Conservation (phyloP, 2,329 filamentous ascomycete genomes). For the Coleophoma cylindrospora region DNA sequence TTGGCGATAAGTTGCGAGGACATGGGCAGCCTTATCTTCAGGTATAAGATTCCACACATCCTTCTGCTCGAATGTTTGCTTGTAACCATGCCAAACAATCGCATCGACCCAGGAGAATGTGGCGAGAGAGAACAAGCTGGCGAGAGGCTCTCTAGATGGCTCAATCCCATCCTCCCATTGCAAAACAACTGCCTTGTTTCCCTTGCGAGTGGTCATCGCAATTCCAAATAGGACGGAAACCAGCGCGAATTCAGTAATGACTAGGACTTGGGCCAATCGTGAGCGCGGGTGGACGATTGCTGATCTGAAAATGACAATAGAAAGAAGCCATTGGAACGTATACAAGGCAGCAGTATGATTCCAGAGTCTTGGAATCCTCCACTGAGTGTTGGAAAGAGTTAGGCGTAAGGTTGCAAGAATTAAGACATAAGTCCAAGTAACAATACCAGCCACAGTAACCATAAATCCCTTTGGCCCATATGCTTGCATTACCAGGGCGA, state of each 20-base stretch:
- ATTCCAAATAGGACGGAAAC: constrained; percentile 70
- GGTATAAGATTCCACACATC: constrained; percentile 90
- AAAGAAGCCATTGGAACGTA: constrained; percentile 73
- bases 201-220: constrained; percentile 78
- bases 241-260: constrained; percentile 70
- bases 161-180: constrained; percentile 87
- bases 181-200: constrained; percentile 82
- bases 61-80: constrained; percentile 72
- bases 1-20: constrained; percentile 79
- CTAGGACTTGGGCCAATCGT: constrained; percentile 54
- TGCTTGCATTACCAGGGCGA: constrained; percentile 54
- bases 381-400: constrained; percentile 59
- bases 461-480: constrained; percentile 53
- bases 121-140: constrained; percentile 81
- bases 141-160: constrained; percentile 80
- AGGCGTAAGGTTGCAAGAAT: constrained; percentile 69
- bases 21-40: constrained; percentile 78
- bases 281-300: constrained; percentile 73
- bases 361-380: constrained; percentile 72
- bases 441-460: constrained; percentile 61
- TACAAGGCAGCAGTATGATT: constrained; percentile 90
- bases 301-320: constrained; percentile 76
- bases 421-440: constrained; percentile 78
- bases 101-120: constrained; percentile 90
- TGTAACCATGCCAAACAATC: constrained; percentile 86